A percentile compares a stretch with the other conserved stretches of the same genome.
Conservation (phyloP, 257 asterid genomes). For the Nicotiana noctiflora region DNA sequence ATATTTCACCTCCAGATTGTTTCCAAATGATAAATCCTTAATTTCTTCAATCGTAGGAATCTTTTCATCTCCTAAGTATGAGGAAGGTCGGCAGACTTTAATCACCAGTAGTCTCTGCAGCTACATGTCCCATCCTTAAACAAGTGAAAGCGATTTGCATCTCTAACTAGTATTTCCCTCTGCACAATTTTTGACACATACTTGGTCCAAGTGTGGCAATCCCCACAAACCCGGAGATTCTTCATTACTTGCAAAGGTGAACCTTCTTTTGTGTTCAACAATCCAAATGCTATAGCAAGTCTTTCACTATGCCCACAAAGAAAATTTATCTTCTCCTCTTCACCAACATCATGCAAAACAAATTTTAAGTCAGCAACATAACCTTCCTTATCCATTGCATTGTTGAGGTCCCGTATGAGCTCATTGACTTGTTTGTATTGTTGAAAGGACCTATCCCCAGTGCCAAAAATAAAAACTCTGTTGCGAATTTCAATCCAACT, state of each 20-base stretch:
- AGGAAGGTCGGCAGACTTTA: background rate
- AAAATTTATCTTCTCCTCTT: constrained; percentile 45
- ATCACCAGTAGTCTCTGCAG: constrained; percentile 57
- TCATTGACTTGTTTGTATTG: constrained; percentile 34
- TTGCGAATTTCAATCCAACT: constrained; percentile 70
- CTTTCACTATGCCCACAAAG: constrained; percentile 56
- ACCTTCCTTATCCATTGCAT: constrained; percentile 56
- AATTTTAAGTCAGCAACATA: constrained; percentile 41
- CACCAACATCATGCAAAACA: constrained; percentile 49
- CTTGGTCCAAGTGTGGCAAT: constrained; percentile 59
- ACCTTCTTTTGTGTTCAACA: constrained; percentile 46
- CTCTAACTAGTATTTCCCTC: constrained; percentile 54
- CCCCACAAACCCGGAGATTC: constrained; percentile 60
- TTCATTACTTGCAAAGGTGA: constrained; percentile 50
- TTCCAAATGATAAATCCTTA: background rate
- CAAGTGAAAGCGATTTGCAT: constrained; percentile 51
- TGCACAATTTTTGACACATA: constrained; percentile 43
- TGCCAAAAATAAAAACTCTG: constrained; percentile 37
- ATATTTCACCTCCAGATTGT: background rate
- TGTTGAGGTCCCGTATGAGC: constrained; percentile 30
- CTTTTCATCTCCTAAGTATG: background rate
- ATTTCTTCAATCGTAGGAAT: background rate
- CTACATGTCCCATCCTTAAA: constrained; percentile 57
- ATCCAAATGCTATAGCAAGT: constrained; percentile 58
- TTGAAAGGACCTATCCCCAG: constrained; percentile 39